Base-by-base conservation (phyloP, 805 yeast species). In the Metschnikowia arizonensis region DNA sequence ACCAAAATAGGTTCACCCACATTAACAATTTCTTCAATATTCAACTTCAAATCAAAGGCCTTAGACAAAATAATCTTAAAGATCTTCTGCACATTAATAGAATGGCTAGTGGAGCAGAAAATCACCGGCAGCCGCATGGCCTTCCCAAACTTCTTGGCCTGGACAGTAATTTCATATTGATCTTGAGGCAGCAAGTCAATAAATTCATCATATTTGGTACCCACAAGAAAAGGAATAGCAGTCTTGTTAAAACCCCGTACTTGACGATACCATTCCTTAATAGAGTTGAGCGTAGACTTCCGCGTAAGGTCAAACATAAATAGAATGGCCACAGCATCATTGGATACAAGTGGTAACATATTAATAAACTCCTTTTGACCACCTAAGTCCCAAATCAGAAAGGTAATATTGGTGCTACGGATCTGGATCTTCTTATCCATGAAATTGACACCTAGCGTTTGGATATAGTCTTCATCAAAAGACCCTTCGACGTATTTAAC, bases 401-500 rank as follows among this genome's bases (percentile, higher is more conserved):
- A 91, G 30, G 93, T 84, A 45, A 91, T 87, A 53, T 87, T 88
- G 2, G 97, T 89, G 48, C 86, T 82, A 45, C 89, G 81, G 44
- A 91, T 83, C 48, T 81, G 83, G 24, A 91, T 86, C 48, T 85
- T 82, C 56, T 89, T 84, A 62, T 93, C 97, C 87, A 93, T 83
- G 64, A 88, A 90, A 61, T 91, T 91, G 45, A 93, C 97, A 5
- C 99, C 99, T 42, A 88, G 69, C 0, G 99, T 91, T 64, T 89
- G 97, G 40, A 90, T 88, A 61, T 91, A 91, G 49, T 84, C 88
- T 58, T 88, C 93, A 60, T 89, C 95, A 62, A 86, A 91, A 28
- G 86, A 80, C 44, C 95, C 95, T 60, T 91, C 97, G n/a, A 91
- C 97, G 61, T 90, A 91, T 61, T 91, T 89, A 19, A 90, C 96